phyloP scores from a whole-genome alignment of 2,329 filamentous ascomycete genomes.

The Drechslerella dactyloides region DNA sequence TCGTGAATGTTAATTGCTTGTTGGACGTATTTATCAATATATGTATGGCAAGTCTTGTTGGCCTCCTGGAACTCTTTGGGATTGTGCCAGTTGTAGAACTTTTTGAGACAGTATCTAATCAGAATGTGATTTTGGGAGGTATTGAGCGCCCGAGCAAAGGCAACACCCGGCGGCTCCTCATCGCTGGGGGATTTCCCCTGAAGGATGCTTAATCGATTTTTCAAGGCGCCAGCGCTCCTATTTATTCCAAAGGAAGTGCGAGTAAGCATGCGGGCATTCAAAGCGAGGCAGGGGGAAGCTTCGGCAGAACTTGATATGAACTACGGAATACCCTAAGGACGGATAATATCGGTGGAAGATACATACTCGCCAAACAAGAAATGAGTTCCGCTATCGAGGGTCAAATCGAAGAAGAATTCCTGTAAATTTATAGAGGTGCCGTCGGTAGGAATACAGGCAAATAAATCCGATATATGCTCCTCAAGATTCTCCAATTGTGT shows the following conservation, averaged over 20 bases:
- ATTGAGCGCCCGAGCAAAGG: slow-evolving; percentile 18
- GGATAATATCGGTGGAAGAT: slow-evolving; percentile 61
- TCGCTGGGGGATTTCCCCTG: slow-evolving; percentile 25
- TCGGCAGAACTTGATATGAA: no score
- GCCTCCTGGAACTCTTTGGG: slow-evolving; percentile 56
- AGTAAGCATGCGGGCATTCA: neutral
- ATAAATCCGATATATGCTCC: slow-evolving; percentile 74
- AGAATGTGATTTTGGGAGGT: slow-evolving; percentile 11
- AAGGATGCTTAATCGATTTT: slow-evolving; percentile 12
- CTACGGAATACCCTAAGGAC: no score
- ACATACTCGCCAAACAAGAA: slow-evolving; percentile 82
- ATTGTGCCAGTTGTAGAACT: slow-evolving; percentile 55
- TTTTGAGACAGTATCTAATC: slow-evolving; percentile 54
- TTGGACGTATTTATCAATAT: slow-evolving; percentile 54
- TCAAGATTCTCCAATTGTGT: slow-evolving; percentile 84
- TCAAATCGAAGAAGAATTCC: slow-evolving; percentile 82
- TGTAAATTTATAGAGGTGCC: slow-evolving; percentile 71
- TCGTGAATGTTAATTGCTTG: slow-evolving; percentile 55
- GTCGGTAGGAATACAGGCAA: slow-evolving; percentile 69
- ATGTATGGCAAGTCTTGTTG: slow-evolving; percentile 54
- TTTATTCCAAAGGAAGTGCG: no score
- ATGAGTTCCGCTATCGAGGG: slow-evolving; percentile 83
- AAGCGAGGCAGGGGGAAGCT: neutral
- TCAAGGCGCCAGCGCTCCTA: slow-evolving; percentile 11
- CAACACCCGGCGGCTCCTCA: slow-evolving; percentile 16